Percentiles rank a stretch among this genome's conserved stretches.
phyloP scores from a whole-genome alignment of 2,329 filamentous ascomycete genomes.

The Pseudogymnoascus sp. region DNA sequence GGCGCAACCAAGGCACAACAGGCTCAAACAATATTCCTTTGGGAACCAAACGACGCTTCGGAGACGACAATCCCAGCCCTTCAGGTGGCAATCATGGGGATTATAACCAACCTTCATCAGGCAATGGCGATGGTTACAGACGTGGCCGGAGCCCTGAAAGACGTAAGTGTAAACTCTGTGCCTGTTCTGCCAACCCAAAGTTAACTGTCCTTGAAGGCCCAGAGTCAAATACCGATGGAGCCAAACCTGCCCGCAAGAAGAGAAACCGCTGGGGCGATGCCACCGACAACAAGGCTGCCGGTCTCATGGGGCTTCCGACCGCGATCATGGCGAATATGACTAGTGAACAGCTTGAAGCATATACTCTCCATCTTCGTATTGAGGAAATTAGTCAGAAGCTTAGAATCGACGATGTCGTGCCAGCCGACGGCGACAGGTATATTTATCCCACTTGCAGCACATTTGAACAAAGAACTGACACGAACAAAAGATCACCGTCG shows the following conservation, averaged over 20 bases:
- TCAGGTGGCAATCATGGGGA: constrained; percentile 23
- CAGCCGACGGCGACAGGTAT: constrained; percentile 90
- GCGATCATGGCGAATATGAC: constrained; percentile 98
- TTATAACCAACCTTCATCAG: constrained; percentile 22
- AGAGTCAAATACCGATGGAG: constrained; percentile 54
- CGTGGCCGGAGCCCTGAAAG: constrained; percentile 88
- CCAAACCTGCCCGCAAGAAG: constrained; percentile 81
- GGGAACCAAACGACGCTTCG: constrained; percentile 75
- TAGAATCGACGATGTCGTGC: constrained; percentile 97
- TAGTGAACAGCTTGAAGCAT: constrained; percentile 94
- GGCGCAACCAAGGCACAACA: constrained; percentile 72
- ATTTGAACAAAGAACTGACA: not conserved
- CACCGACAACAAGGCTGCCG: constrained; percentile 96
- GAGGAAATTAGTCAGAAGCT: constrained; percentile 99
- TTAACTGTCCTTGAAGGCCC: constrained; percentile 21
- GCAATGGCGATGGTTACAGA: constrained; percentile 46
- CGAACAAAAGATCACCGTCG: constrained; percentile 69
- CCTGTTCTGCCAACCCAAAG: constrained; percentile 37
- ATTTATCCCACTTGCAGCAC: constrained; percentile 29
- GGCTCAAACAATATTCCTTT: constrained; percentile 97
- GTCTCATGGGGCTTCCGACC: constrained; percentile 93
- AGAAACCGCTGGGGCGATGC: constrained; percentile 97
- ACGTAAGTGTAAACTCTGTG: constrained; percentile 43
- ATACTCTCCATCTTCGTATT: constrained; percentile 91
- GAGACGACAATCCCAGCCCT: constrained; percentile 45